phyloP scores from a whole-genome alignment of 352 stramenopile species.

The Phytophthora parvispora region DNA sequence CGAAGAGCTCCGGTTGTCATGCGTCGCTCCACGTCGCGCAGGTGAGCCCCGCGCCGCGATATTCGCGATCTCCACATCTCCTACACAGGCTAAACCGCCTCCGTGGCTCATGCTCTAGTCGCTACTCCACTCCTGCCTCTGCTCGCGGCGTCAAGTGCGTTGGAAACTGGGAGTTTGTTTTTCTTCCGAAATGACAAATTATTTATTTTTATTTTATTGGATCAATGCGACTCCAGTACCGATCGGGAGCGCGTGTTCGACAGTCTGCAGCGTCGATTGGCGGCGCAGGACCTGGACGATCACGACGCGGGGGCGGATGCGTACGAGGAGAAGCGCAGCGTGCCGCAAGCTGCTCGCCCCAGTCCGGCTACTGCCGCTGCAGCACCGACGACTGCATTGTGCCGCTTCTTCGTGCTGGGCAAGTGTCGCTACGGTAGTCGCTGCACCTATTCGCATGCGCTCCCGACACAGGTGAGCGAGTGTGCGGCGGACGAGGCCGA shows the following conservation, averaged over 20 bases:
- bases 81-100: not conserved
- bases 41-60: conserved; percentile 7
- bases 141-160: conserved; percentile 24
- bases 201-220: not conserved
- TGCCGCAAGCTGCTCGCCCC: not conserved
- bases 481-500: conserved; percentile 44
- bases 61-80: not conserved
- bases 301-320: not conserved
- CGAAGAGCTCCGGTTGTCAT: conserved; percentile 29
- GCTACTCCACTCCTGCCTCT: conserved; percentile 3
- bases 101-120: conserved; percentile 4
- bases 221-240: not conserved
- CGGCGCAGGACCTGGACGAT: conserved; percentile 7
- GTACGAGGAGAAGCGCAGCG: conserved; percentile 27
- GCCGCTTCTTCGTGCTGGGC: conserved; percentile 82
- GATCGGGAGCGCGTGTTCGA: conserved; percentile 17
- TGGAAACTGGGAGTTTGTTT: not conserved
- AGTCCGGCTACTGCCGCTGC: not conserved
- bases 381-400: conserved; percentile 50
- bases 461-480: conserved; percentile 42
- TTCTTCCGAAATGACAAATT: conserved; percentile 2
- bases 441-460: conserved; percentile 78
- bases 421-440: conserved; percentile 80
- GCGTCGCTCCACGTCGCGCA: conserved; percentile 26
- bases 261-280: conserved; percentile 20